Evolutionary conservation across 2,329 filamentous ascomycete genomes (phyloP).

Genomic region (Ceratocystis albifundus): DNA sequence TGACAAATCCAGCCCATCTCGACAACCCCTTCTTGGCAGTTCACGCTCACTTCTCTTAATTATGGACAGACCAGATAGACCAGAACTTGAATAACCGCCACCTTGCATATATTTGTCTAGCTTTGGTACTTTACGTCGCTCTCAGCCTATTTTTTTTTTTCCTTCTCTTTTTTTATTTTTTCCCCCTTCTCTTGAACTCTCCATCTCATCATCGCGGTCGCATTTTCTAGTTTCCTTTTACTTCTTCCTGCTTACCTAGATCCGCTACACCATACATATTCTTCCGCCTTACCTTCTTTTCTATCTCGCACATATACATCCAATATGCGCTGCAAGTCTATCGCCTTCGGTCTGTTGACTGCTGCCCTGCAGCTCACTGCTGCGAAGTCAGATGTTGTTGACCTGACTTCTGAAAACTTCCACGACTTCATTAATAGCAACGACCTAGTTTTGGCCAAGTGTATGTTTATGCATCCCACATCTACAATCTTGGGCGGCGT

Average conservation of each 20-base stretch:
- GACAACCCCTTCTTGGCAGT: too few relatives aligned
- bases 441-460: slow-evolving; percentile 86
- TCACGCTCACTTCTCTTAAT: neutral
- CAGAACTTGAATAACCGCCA: slow-evolving; percentile 18
- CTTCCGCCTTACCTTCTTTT: slow-evolving; percentile 12
- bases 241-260: slow-evolving; percentile 10
- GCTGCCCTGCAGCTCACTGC: slow-evolving; percentile 50
- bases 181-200: slow-evolving; percentile 13
- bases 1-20: neutral
- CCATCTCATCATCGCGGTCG: slow-evolving; percentile 15
- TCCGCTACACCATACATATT: slow-evolving; percentile 17
- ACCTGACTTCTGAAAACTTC: slow-evolving; percentile 79
- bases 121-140: neutral
- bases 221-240: slow-evolving; percentile 15
- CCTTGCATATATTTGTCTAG: slow-evolving; percentile 22
- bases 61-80: slow-evolving; percentile 6
- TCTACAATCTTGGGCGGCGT: too few relatives aligned
- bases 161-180: slow-evolving; percentile 23
- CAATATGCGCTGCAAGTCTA: slow-evolving; percentile 40
- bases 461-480: slow-evolving; percentile 40
- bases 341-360: slow-evolving; percentile 44
- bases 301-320: slow-evolving; percentile 21
- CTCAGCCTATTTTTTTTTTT: slow-evolving; percentile 24
- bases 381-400: slow-evolving; percentile 65
- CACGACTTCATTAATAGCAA: slow-evolving; percentile 74